phyloP scores from a whole-genome alignment of 2,329 filamentous ascomycete species.

The Fusarium sp. region DNA sequence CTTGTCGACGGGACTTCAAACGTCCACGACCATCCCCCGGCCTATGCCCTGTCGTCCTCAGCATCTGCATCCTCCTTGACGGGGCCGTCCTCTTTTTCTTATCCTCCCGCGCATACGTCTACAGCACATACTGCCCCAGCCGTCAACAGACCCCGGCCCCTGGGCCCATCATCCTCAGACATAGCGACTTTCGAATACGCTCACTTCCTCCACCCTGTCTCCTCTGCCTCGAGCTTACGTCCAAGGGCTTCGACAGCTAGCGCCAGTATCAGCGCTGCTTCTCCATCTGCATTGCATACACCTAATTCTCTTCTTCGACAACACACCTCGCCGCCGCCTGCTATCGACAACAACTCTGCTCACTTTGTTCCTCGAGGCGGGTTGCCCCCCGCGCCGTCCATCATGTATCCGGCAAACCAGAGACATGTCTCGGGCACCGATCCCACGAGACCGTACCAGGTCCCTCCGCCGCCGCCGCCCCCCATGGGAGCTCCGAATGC shows the following conservation, averaged over 20 bases:
- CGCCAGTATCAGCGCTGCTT: conserved; percentile 26
- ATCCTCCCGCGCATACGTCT: conserved; percentile 31
- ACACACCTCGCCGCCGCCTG: conserved; percentile 37
- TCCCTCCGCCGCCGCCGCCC: conserved; percentile 69
- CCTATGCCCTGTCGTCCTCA: conserved; percentile 38
- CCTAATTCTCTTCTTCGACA: conserved; percentile 38
- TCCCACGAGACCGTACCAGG: conserved; percentile 67
- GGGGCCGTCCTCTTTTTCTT: conserved; percentile 41
- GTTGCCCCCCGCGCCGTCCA: conserved; percentile 52
- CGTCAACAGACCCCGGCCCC: conserved; percentile 42
- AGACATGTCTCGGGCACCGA: conserved; percentile 65
- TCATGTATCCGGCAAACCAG: conserved; percentile 71
- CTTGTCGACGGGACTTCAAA: conserved; percentile 33
- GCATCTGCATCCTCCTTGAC: conserved; percentile 29
- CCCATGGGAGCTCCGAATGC: conserved; percentile 67
- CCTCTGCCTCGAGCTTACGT: conserved; percentile 45
- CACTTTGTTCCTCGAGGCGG: conserved; percentile 48
- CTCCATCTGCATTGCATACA: conserved; percentile 35
- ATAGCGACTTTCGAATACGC: conserved; percentile 40
- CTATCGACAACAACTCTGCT: conserved; percentile 36
- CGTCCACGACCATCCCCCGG: conserved; percentile 32
- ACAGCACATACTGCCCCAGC: conserved; percentile 26
- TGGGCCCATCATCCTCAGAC: conserved; percentile 45
- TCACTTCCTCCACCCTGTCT: conserved; percentile 44
- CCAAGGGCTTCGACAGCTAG: conserved; percentile 47